Base-by-base conservation (phyloP, 345 rosid species). In the Syzygium jambos region DNA sequence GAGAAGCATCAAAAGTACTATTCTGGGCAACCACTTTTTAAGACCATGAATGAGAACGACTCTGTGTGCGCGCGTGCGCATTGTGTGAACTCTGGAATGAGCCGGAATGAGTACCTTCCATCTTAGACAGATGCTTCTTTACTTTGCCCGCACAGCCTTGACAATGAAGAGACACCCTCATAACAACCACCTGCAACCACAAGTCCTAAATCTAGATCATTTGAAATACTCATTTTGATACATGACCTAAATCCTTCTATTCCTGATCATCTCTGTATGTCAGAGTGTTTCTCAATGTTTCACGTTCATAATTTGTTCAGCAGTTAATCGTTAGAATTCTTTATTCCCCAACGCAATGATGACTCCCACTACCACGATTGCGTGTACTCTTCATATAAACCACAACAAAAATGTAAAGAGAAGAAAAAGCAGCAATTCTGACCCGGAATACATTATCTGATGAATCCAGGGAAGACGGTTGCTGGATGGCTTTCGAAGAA, bases 61-160 rank as follows among this genome's bases (percentile, higher is more conserved):
- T 34, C 46, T 34, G 14, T 68, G 78, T 1, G 13, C 5, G 3
- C 5, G 13, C 2, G 23, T 5, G 46, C 4, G 43, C 22, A 2
- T 56, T 34, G n/a, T 25, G 53, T 59, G 34, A 19, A 23, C 78
- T 85, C 9, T 59, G 54, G 84, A 41, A 59, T 22, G 23, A 73
- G 7, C 49, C 49, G 11, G 80, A 38, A 22, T 73, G 49, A 19
- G 27, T 38, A 95, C 97, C 96, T 92, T 94, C 97, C 97, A 95
- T 94, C 89, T 92, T 95, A 43, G 95, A 93, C 53, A 95, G 68
- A 88, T 94, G 95, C 86, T 92, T 95, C 93, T 94, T 95, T 56
- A 95, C 91, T 89, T 93, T 94, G 11, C 93, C 93, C 52, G 95
- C 97, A 80, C 97, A 95, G n/a, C 97, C 97, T 90, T 95, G 95